Evolutionary conservation across 768 basidiomycete genomes (phyloP).

Genomic region (Rhodosporidiobolus sp.): DNA sequence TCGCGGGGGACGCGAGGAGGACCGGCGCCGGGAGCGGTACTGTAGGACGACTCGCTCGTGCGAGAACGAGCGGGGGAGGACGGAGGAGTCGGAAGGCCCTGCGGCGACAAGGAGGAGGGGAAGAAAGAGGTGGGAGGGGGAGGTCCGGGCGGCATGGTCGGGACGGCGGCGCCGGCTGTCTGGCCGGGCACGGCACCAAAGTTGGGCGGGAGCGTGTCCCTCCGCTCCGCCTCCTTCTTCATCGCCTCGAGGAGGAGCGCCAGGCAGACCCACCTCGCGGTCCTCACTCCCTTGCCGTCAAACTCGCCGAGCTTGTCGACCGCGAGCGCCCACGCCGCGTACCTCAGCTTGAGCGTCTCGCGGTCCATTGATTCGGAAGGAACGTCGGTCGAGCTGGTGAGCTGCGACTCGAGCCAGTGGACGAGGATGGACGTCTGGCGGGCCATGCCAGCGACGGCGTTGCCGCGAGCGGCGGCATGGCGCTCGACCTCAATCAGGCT

Average conservation of each 20-base stretch:
- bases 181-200: neutral
- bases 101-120: too few relatives aligned
- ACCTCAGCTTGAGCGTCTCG: neutral
- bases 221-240: neutral
- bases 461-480: conserved; percentile 6
- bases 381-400: neutral
- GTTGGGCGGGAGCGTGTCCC: neutral
- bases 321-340: neutral
- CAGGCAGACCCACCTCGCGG: conserved; percentile 12
- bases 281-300: neutral
- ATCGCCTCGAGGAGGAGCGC: conserved; percentile 12
- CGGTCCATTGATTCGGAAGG: neutral
- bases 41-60: too few relatives aligned
- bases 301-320: conserved; percentile 1
- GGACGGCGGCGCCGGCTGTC: neutral
- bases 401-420: conserved; percentile 7
- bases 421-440: neutral
- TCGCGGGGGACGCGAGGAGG: too few relatives aligned
- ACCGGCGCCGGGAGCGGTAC: too few relatives aligned
- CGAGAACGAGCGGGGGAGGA: too few relatives aligned
- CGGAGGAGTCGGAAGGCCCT: too few relatives aligned
- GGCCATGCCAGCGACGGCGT: conserved; percentile 5
- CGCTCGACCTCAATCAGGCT: conserved; percentile 5
- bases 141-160: too few relatives aligned
- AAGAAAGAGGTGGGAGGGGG: too few relatives aligned